Percentiles rank a stretch among this genome's conserved stretches.
Conservation (phyloP, 805 yeast genomes). For the Candida xiaguanensis region DNA sequence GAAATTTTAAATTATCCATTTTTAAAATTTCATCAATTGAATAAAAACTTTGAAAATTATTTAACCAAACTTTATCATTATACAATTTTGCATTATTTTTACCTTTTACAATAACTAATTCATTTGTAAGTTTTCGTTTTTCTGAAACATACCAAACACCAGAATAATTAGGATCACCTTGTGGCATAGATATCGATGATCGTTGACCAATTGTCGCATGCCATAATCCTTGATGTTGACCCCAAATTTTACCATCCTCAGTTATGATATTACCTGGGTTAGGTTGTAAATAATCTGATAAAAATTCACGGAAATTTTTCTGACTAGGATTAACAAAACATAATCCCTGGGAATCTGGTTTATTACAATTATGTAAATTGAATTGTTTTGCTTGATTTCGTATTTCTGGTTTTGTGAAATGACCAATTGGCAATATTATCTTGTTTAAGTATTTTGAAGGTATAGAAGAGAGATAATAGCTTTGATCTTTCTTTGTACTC, state of each 20-base stretch:
- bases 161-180: slow-evolving; percentile 66
- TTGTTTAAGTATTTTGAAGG: slow-evolving; percentile 40
- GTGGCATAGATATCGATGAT: slow-evolving; percentile 80
- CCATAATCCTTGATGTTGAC: slow-evolving; percentile 86
- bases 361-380: slow-evolving; percentile 59
- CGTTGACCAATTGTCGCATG: slow-evolving; percentile 93
- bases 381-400: slow-evolving; percentile 57
- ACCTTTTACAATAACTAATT: slow-evolving; percentile 76
- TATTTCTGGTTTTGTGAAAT: slow-evolving; percentile 68
- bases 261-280: slow-evolving; percentile 80
- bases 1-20: slow-evolving; percentile 32
- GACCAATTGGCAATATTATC: slow-evolving; percentile 78
- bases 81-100: slow-evolving; percentile 54
- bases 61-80: slow-evolving; percentile 35
- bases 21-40: slow-evolving; percentile 6
- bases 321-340: slow-evolving; percentile 77
- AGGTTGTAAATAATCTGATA: slow-evolving; percentile 68
- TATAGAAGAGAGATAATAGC: slow-evolving; percentile 80
- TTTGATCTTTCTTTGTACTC: slow-evolving; percentile 75
- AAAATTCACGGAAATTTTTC: slow-evolving; percentile 64
- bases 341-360: slow-evolving; percentile 91
- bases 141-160: slow-evolving; percentile 89
- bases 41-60: slow-evolving; percentile 49
- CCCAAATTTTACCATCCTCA: slow-evolving; percentile 71
- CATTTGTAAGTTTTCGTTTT: slow-evolving; percentile 61